Evolutionary conservation across 2,329 filamentous ascomycete genomes (phyloP), one percentile per base, ranked within the genome.

Genomic region (Geosmithia putterillii): DNA sequence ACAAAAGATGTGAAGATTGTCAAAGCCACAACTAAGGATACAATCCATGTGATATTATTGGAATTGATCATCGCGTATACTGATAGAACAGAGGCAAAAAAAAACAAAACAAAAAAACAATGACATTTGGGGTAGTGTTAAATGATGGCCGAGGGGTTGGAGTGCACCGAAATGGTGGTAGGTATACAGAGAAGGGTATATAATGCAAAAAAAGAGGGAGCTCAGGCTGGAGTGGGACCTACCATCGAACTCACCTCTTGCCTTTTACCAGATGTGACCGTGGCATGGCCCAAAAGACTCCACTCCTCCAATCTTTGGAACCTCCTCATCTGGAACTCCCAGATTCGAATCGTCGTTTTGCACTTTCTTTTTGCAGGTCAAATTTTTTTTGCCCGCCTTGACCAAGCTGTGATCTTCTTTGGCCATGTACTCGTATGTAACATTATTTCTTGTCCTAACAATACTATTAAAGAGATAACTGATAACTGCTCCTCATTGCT

Each of bases 211-310:
- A 47, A 50, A 35, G 3, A 15, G 0, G 0, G 0, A 7, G n/a
- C 1, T 17, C n/a, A 17, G 48, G 42, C 58, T 72, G 75, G 76
- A 79, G 76, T 79, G 76, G 74, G 75, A 81, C 74, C 74, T 73
- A 64, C 74, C 79, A 80, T 70, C 68, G 76, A 81, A 82, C 76
- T 76, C 76, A 79, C 76, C 76, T 79, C 77, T 82, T 82, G 77
- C 76, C 76, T 81, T 83, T 83, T 83, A 83, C 79, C 79, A 83
- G 79, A 82, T 79, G 78, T 81, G 77, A 76, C 79, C 77, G 76
- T 81, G 77, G 75, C 54, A 59, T 57, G 63, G 68, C 67, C 67
- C 67, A 71, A 55, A 53, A 65, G 58, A 70, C 67, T 71, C 67
- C 69, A 62, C 62, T 71, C 62, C 53, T 46, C 51, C 47, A 71